These are phyloP conservation scores for Sporothrix schenckii DNA, from an alignment of 2,329 filamentous ascomycete genomes.

Conservation along the genomic window DNA sequence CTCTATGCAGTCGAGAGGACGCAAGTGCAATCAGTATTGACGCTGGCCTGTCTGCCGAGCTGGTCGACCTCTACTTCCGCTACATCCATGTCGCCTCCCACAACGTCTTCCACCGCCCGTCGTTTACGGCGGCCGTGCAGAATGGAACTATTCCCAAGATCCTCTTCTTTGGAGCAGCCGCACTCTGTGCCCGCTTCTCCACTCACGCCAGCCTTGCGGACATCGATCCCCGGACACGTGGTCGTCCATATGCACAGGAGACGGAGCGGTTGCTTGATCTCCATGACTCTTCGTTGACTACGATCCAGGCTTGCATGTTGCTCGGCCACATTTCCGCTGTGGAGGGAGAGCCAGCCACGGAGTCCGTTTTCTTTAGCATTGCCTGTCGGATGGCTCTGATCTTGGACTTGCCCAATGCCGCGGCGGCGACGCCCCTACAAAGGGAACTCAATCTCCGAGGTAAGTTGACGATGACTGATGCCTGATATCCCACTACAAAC, in stretches of 20 bases:
- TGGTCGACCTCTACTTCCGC: conserved; percentile 23
- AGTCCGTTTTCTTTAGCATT: conserved; percentile 18
- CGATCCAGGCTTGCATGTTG: conserved; percentile 14
- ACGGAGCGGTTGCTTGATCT: conserved; percentile 20
- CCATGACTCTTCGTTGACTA: conserved; percentile 12
- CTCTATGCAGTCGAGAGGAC: not conserved
- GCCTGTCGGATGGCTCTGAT: conserved; percentile 13
- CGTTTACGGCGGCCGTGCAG: conserved; percentile 14
- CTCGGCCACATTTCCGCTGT: conserved; percentile 3
- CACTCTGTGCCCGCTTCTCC: conserved; percentile 11
- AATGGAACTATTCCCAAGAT: conserved; percentile 17
- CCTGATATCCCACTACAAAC: not conserved
- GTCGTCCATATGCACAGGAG: conserved; percentile 9
- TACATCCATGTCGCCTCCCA: conserved; percentile 13
- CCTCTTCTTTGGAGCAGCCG: conserved; percentile 11
- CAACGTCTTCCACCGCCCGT: conserved; percentile 24
- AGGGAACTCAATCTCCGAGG: conserved; percentile 15
- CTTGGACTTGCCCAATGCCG: not conserved
- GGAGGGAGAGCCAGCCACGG: conserved; percentile 15
- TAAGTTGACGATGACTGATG: not conserved
- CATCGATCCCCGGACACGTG: not conserved
- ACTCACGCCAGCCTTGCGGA: conserved; percentile 2
- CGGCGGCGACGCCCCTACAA: not conserved
- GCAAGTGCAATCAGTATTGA: not conserved
- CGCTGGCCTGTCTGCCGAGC: conserved; percentile 5